Evolutionary conservation across 208 protist species (phyloP).

Genomic region (Trypanosoma rangeli): DNA sequence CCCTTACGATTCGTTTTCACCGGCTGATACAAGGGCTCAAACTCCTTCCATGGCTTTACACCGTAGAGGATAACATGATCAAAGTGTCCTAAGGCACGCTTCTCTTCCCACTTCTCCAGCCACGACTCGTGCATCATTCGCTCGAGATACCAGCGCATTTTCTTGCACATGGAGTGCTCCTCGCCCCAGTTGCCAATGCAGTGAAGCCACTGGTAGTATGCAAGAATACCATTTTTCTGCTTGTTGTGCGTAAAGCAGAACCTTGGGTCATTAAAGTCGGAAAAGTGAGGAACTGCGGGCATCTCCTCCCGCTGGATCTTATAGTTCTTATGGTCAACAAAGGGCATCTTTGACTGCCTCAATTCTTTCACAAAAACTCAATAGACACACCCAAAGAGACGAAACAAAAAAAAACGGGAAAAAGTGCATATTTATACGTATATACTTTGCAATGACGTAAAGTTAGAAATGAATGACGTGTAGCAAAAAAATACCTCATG

Average conservation of each 20-base stretch:
- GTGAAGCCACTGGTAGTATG: constrained; percentile 91
- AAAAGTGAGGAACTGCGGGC: constrained; percentile 80
- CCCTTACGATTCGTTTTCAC: constrained; percentile 90
- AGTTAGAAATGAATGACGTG: neutral
- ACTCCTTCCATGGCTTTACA: constrained; percentile 88
- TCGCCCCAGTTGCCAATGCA: constrained; percentile 92
- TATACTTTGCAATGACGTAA: neutral
- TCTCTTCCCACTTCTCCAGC: constrained; percentile 91
- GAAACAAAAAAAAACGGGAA: constrained; percentile 21
- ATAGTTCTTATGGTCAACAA: constrained; percentile 84
- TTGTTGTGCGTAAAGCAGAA: constrained; percentile 72
- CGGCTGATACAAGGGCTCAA: constrained; percentile 88
- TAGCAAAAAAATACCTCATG: neutral
- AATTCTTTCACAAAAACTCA: neutral
- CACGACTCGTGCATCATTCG: constrained; percentile 87
- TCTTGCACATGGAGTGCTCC: constrained; percentile 92
- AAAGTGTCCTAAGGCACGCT: constrained; percentile 85
- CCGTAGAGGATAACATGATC: constrained; percentile 88
- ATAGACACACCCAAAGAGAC: constrained; percentile 4
- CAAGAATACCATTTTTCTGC: constrained; percentile 88
- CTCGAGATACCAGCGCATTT: constrained; percentile 91
- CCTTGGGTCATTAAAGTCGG: constrained; percentile 84
- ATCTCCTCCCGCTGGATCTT: constrained; percentile 82
- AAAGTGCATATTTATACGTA: constrained; percentile 6
- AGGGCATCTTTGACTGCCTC: constrained; percentile 62